Base-by-base conservation (phyloP, 225 moss, liverwort and hornwort genomes). In the Neckera pumila region DNA sequence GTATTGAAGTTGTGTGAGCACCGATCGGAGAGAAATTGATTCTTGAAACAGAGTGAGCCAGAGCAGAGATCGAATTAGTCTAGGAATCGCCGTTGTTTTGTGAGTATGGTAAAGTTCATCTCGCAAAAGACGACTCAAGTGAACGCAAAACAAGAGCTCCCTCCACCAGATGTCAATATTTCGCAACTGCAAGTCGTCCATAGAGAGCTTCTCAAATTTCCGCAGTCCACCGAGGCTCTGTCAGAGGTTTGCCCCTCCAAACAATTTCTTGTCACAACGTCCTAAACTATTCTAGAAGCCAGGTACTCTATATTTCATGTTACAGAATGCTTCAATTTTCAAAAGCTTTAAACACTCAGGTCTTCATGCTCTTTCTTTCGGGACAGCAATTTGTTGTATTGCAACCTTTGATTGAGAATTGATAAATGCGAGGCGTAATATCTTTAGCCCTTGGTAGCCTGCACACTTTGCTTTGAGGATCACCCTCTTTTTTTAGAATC, bases 81-180 rank as follows among this genome's bases (percentile, higher is more conserved):
- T 67, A 56, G 56, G 63, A 43, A 66, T 42, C 65, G 64, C 36
- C 14, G 61, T 43, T 47, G 66, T 43, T 84, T 66, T 81, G 92
- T 91, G 89, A 92, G 89, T 60, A 93, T 93, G 93, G 93, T 92
- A 38, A 92, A 64, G 36, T 81, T 91, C 88, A 21, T 86, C 88
- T 76, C 93, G 84, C 86, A 89, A 53, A 89, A 80, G 79, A 56
- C 83, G 40, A 85, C 25, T 80, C 80, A 80, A 53, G 90, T 84
- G 75, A 90, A 89, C 34, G 79, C 81, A 31, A 47, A 38, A 30
- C 72, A 27, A 33, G 86, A 81, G 72, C n/a, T 81, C 51, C 60
- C 61, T 72, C 30, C 60, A 30, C 30, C 81, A 13, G 73, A 87
- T 13, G 79, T 27, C 69, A 80, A 43, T 19, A 21, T 58, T 34